phyloP scores from a whole-genome alignment of 2,329 filamentous ascomycete species.

The Huntiella omanensis region DNA sequence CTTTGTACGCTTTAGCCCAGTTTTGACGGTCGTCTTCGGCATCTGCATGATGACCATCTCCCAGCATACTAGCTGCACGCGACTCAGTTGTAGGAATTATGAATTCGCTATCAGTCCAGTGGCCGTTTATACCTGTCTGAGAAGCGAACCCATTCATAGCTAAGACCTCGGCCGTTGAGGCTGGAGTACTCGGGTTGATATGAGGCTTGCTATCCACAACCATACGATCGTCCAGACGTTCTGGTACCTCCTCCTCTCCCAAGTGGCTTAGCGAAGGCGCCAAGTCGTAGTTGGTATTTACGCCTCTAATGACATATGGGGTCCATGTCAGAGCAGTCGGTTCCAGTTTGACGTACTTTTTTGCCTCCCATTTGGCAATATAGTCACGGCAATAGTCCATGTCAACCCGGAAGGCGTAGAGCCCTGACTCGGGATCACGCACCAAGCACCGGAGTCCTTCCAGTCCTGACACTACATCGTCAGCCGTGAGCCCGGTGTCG shows the following conservation, averaged over 20 bases:
- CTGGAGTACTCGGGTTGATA: slow-evolving; percentile 1
- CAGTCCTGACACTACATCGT: slow-evolving; percentile 86
- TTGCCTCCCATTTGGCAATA: slow-evolving; percentile 72
- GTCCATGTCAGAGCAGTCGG: slow-evolving; percentile 76
- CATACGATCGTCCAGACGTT: slow-evolving; percentile 14
- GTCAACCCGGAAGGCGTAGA: slow-evolving; percentile 80
- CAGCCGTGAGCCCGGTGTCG: slow-evolving; percentile 83
- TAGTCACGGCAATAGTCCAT: slow-evolving; percentile 72
- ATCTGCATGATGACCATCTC: slow-evolving; percentile 12
- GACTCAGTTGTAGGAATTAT: slow-evolving; percentile 6
- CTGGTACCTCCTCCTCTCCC: slow-evolving; percentile 46
- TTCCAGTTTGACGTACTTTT: slow-evolving; percentile 72
- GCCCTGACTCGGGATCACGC: slow-evolving; percentile 69
- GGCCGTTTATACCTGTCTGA: background rate
- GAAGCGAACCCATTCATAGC: slow-evolving; percentile 3
- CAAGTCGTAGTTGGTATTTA: slow-evolving; percentile 65
- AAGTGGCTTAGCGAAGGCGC: slow-evolving; percentile 65
- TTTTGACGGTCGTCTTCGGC: slow-evolving; percentile 18
- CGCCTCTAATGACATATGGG: slow-evolving; percentile 84
- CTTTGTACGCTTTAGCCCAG: slow-evolving; percentile 30
- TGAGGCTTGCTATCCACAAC: slow-evolving; percentile 7
- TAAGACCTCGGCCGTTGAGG: background rate
- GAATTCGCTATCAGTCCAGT: background rate
- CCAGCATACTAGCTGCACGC: slow-evolving; percentile 3
- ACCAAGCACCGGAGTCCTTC: slow-evolving; percentile 81